A percentile compares a stretch with the other conserved stretches of the same genome.
phyloP scores from a whole-genome alignment of 1,284 basidiomycete genomes.

The Papiliotrema flavescens region DNA sequence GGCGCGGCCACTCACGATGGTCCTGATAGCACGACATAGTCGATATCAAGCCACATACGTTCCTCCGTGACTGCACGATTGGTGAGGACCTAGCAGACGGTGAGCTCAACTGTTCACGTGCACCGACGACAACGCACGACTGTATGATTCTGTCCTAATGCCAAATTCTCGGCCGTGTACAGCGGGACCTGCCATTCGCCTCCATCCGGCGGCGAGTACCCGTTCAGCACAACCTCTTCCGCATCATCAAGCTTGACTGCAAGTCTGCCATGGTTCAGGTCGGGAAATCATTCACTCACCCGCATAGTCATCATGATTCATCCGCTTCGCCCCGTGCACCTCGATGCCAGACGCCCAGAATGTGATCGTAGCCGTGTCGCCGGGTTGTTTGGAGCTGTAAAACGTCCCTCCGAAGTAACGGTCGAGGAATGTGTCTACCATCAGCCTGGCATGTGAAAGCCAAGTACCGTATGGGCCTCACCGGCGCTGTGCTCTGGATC shows the following conservation, averaged over 20 bases:
- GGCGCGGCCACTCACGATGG: not conserved
- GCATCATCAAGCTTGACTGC: not conserved
- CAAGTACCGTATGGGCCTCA: not conserved
- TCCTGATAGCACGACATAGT: not conserved
- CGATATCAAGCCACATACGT: not conserved
- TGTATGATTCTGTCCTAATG: not conserved
- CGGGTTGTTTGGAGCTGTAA: not conserved
- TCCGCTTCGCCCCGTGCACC: not conserved
- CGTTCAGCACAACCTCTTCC: not conserved
- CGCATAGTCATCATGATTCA: not conserved
- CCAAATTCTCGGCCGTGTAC: not conserved
- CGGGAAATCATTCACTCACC: not conserved
- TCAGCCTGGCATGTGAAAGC: not conserved
- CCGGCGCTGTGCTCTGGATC: not conserved
- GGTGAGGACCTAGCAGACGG: not conserved
- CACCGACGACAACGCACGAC: not conserved
- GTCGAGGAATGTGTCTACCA: not conserved
- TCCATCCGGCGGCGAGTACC: too few species aligned
- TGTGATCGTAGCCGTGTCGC: not conserved
- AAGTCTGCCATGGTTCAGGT: not conserved
- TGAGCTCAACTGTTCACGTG: not conserved
- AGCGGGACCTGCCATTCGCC: not conserved
- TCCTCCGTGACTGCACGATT: not conserved
- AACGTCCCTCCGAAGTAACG: not conserved
- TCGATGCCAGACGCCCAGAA: not conserved